These are phyloP conservation scores for Fraxinus greggii DNA, from an alignment of 305 asterid genomes.

Conservation along the genomic window DNA sequence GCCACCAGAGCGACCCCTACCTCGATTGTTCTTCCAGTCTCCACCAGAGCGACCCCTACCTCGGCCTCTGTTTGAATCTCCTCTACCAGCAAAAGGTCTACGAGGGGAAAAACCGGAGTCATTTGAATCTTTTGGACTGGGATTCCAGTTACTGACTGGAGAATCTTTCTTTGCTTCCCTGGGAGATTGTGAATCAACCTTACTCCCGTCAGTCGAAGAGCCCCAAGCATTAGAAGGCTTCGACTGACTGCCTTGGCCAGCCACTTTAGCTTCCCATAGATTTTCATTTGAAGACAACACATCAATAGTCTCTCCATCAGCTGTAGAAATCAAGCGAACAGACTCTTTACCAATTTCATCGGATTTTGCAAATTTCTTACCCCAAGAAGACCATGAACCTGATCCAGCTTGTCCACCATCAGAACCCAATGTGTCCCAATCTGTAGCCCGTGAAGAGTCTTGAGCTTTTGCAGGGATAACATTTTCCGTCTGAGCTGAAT, in stretches of 20 bases:
- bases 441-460: conserved; percentile 32
- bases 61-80: conserved; percentile 37
- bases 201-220: conserved; percentile 41
- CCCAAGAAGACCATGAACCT: conserved; percentile 30
- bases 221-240: conserved; percentile 44
- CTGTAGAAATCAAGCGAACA: neutral
- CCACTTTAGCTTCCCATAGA: conserved; percentile 21
- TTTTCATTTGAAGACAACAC: conserved; percentile 17
- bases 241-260: conserved; percentile 26
- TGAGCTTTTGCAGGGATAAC: conserved; percentile 10
- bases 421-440: conserved; percentile 28
- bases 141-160: conserved; percentile 33
- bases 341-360: conserved; percentile 22
- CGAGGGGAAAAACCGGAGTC: conserved; percentile 29
- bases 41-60: conserved; percentile 43
- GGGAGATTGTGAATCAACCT: conserved; percentile 30
- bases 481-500: conserved; percentile 3
- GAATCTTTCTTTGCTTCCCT: conserved; percentile 29
- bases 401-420: conserved; percentile 14
- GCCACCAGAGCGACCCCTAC: conserved; percentile 60
- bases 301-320: conserved; percentile 12
- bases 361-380: conserved; percentile 8
- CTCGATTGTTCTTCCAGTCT: conserved; percentile 47
- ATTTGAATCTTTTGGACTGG: conserved; percentile 32
- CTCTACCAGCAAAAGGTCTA: conserved; percentile 26